Evolutionary conservation across 139 green algal genomes (phyloP), one percentile per base, ranked within the genome.

Genomic region (Diplosphaera chodatii): DNA sequence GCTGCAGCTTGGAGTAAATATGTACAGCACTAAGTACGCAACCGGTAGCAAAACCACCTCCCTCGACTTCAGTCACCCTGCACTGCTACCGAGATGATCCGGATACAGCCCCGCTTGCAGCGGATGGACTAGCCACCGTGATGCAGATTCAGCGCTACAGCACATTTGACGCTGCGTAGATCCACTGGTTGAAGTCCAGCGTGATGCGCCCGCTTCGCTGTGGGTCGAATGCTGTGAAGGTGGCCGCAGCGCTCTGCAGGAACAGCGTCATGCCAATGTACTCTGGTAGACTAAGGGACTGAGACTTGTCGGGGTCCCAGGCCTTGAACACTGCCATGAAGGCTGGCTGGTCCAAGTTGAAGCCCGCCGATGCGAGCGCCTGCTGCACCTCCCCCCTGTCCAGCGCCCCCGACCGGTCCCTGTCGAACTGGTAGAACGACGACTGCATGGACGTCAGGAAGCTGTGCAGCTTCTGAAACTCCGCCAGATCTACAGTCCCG

Each of bases 211-310:
- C 80, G 15, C 37, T 78, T 1, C 66, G 32, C 20, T 74, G 40
- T 1, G 69, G 28, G 71, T 88, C 85, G 66, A 88, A 90, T 27
- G 83, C 83, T 30, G 76, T 78, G 70, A 90, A 90, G 18, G 80
- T 86, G n/a, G 79, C 78, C 28, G 65, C 77, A 21, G 80, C 64
- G 69, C 68, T 82, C 55, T 83, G 83, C 48, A 91, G 72, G 70
- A 91, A 90, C 1, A 91, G 73, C 23, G 76, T 88, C 56, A 91
- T 76, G 4, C 81, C 86, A 27, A 91, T 82, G 76, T 84, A 91
- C 73, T 90, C 83, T 30, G 83, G 71, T 28, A 82, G 71, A 23
- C 78, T 74, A 70, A 90, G 67, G 63, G 55, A 64, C 25, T 72
- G 66, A 2, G 63, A 63, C 18, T 56, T 40, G 25, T 76, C 68